Percentiles rank a stretch among this genome's conserved stretches.
Conservation (phyloP, 305 asterid genomes). For the Stenogyne calaminthoides region DNA sequence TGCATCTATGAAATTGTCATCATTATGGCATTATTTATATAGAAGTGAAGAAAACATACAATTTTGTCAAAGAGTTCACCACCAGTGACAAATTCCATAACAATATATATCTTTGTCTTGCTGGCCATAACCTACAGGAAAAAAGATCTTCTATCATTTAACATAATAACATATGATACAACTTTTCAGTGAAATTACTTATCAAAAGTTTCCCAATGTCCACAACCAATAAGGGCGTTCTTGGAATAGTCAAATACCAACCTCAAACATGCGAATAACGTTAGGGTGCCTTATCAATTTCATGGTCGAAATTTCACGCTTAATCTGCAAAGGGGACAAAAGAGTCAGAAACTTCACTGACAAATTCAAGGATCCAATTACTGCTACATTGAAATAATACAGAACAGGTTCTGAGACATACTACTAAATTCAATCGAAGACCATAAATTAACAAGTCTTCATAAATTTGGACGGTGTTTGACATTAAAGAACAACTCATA, state of each 20-base stretch:
- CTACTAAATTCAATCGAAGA: background rate
- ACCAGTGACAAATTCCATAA: constrained; percentile 94
- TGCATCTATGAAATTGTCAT: background rate
- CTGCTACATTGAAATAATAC: background rate
- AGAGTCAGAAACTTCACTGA: background rate
- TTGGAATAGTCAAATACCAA: constrained; percentile 30
- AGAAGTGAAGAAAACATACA: constrained; percentile 46
- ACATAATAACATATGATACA: background rate
- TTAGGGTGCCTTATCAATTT: constrained; percentile 90
- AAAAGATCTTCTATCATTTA: constrained; percentile 23
- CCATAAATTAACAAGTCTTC: background rate
- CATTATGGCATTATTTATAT: background rate
- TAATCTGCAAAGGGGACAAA: constrained; percentile 60
- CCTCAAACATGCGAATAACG: constrained; percentile 96
- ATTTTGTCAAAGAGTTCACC: constrained; percentile 97
- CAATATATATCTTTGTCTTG: constrained; percentile 93
- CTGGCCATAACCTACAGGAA: constrained; percentile 93
- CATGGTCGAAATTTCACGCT: constrained; percentile 98
- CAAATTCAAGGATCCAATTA: background rate
- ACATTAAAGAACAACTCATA: background rate
- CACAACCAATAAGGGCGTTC: background rate
- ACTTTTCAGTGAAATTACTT: constrained; percentile 5
- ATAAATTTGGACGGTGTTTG: background rate
- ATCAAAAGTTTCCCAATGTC: background rate
- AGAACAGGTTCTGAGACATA: background rate